A percentile compares a stretch with the other conserved stretches of the same genome.
phyloP scores from a whole-genome alignment of 352 stramenopile genomes.

The Aphanomyces euteiches region DNA sequence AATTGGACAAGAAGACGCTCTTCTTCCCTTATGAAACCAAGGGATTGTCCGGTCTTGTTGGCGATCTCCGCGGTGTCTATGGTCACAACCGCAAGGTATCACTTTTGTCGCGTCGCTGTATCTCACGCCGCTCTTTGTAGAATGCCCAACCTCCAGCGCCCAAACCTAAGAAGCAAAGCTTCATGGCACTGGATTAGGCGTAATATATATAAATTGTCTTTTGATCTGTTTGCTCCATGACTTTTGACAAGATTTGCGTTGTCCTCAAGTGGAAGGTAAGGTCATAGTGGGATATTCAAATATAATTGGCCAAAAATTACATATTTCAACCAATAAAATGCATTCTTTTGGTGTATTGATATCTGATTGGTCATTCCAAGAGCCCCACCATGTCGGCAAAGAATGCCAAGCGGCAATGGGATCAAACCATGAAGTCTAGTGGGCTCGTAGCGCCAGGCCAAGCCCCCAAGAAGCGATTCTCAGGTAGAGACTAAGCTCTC shows the following conservation, averaged over 20 bases:
- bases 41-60: conserved; percentile 31
- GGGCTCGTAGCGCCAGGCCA: conserved; percentile 9
- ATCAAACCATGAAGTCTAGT: conserved; percentile 32
- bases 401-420: conserved; percentile 32
- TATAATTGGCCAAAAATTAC: too few relatives aligned
- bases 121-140: neutral
- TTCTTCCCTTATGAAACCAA: conserved; percentile 38
- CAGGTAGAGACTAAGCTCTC: conserved; percentile 4
- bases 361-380: too few relatives aligned
- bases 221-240: too few relatives aligned
- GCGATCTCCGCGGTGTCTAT: conserved; percentile 30
- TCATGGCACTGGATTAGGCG: conserved; percentile 6
- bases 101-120: too few relatives aligned
- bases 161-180: neutral
- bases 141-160: neutral
- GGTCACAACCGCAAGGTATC: conserved; percentile 13
- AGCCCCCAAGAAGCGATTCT: conserved; percentile 22
- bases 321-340: too few relatives aligned
- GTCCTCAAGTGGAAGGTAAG: too few relatives aligned
- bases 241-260: too few relatives aligned
- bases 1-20: conserved; percentile 31
- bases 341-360: too few relatives aligned
- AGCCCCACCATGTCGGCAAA: conserved; percentile 21
- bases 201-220: too few relatives aligned
- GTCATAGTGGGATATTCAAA: too few relatives aligned